A percentile compares a stretch with the other conserved stretches of the same genome.
Conservation (phyloP, 768 basidiomycete genomes). For the Rubroboletus pulcherrimus region DNA sequence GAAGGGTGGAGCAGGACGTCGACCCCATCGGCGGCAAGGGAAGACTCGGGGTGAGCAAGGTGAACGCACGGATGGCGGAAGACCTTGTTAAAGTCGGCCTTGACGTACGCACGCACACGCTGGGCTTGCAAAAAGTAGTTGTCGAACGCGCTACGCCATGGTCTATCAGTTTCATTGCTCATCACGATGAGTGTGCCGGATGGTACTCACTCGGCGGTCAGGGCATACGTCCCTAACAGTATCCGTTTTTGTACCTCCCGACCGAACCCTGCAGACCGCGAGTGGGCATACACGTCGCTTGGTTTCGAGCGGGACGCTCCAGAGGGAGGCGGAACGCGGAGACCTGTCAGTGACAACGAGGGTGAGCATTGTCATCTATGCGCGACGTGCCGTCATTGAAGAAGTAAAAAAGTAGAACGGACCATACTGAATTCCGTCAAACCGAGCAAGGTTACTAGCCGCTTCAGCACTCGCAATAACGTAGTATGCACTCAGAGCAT, state of each 20-base stretch:
- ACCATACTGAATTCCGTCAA: conserved; percentile 88
- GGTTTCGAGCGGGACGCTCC: conserved; percentile 46
- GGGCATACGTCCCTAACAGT: conserved; percentile 84
- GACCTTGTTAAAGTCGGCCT: conserved; percentile 66
- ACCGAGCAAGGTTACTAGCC: conserved; percentile 86
- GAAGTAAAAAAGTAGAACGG: conserved; percentile 15
- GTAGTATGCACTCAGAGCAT: conserved; percentile 91
- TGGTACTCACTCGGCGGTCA: conserved; percentile 78
- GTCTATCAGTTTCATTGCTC: not conserved
- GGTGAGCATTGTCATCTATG: not conserved
- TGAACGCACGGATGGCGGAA: conserved; percentile 60
- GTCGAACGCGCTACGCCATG: conserved; percentile 74
- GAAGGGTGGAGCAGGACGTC: conserved; percentile 87
- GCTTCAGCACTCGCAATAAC: conserved; percentile 95
- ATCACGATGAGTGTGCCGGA: not conserved
- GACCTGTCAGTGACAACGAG: conserved; percentile 35
- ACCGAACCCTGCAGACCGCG: conserved; percentile 74
- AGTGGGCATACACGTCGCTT: conserved; percentile 57
- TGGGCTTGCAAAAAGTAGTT: conserved; percentile 96
- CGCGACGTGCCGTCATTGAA: not conserved
- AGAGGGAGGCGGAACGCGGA: conserved; percentile 42
- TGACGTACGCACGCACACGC: conserved; percentile 66
- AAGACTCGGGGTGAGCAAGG: conserved; percentile 20
- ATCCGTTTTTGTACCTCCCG: conserved; percentile 83
- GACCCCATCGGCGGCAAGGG: conserved; percentile 37